These are phyloP conservation scores for Xylariomycetidae sp. DNA, from an alignment of 2,329 filamentous ascomycete species.

Conservation along the genomic window DNA sequence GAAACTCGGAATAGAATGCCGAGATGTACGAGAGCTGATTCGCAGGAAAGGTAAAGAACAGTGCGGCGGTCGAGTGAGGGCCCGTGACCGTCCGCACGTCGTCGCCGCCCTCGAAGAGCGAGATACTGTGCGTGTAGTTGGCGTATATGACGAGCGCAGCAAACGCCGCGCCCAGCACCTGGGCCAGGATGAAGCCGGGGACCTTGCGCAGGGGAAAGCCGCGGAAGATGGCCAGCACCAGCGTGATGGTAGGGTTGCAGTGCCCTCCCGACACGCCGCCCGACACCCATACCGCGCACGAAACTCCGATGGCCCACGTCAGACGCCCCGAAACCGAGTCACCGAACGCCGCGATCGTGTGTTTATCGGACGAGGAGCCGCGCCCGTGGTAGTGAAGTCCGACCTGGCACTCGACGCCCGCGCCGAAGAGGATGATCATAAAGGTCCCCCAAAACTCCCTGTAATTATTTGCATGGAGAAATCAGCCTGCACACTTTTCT, in stretches of 20 bases:
- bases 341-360: not conserved
- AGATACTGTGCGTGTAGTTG: conserved; percentile 6
- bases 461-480: no score
- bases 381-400: conserved; percentile 2
- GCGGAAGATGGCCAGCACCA: conserved; percentile 12
- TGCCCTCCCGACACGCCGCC: conserved; percentile 14
- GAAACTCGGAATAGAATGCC: conserved; percentile 6
- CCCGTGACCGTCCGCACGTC: conserved; percentile 1
- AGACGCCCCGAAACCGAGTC: conserved; percentile 1
- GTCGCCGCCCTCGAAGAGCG: conserved; percentile 6
- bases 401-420: conserved; percentile 5
- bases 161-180: conserved; percentile 10
- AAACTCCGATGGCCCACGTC: conserved; percentile 3
- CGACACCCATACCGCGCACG: conserved; percentile 6
- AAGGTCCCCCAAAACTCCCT: conserved; percentile 6
- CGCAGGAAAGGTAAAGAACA: conserved; percentile 6
- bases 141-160: conserved; percentile 6
- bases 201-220: conserved; percentile 13
- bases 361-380: not conserved
- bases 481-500: no score
- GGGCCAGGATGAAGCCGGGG: conserved; percentile 8
- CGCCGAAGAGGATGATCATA: conserved; percentile 7
- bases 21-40: conserved; percentile 1
- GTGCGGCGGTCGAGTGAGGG: conserved; percentile 3
- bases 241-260: conserved; percentile 11